Percentiles rank a stretch among this genome's conserved stretches.
Conservation (phyloP, 768 basidiomycete species). For the Tulasnella sp. region DNA sequence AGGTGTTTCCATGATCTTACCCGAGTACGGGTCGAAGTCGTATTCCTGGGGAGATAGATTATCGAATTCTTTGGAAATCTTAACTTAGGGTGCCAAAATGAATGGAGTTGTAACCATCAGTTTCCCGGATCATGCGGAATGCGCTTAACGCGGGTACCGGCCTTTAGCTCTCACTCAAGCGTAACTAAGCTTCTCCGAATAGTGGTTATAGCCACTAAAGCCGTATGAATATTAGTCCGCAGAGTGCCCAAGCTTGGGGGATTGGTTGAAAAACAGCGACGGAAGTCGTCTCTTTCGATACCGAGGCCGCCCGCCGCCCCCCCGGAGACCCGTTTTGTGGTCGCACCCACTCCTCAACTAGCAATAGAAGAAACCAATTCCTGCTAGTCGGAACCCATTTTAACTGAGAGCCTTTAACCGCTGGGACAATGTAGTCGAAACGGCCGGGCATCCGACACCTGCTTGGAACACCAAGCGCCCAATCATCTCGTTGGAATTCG, state of each 20-base stretch:
- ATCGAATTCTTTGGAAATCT: no score
- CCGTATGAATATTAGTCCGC: neutral
- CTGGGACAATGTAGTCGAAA: slow-evolving; percentile 21
- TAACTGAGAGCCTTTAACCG: slow-evolving; percentile 15
- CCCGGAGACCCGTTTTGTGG: no score
- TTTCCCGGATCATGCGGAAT: neutral
- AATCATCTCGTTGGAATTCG: no score
- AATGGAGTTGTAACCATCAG: neutral
- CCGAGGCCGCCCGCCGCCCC: no score
- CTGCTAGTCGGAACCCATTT: neutral
- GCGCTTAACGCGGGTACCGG: neutral
- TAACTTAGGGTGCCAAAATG: neutral
- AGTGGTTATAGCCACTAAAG: neutral
- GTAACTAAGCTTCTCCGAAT: neutral
- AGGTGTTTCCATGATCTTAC: no score
- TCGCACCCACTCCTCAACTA: neutral
- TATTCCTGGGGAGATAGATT: no score
- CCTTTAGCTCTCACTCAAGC: neutral
- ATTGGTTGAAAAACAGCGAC: no score
- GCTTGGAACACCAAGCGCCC: no score
- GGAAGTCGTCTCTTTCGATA: no score
- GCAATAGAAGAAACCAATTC: neutral
- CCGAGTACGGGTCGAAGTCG: no score
- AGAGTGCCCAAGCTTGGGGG: neutral
- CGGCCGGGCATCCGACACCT: slow-evolving; percentile 46